Percentiles rank a stretch among this genome's conserved stretches.
phyloP scores from a whole-genome alignment of 352 stramenopile species.

The Globisporangium carolinianum region DNA sequence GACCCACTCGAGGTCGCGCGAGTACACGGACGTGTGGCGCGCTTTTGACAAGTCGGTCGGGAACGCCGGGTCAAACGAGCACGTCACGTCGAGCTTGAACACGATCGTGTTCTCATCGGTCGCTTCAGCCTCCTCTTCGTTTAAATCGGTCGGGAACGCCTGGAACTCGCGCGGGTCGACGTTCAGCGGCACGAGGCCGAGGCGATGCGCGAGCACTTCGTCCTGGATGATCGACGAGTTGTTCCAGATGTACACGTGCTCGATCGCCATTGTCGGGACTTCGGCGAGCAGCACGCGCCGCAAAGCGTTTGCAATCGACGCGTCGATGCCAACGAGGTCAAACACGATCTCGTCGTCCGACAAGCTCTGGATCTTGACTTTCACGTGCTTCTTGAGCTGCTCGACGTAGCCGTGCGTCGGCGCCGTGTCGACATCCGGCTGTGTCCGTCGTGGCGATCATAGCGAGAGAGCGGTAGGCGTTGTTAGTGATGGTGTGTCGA shows the following conservation, averaged over 20 bases:
- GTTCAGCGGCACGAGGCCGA: constrained; percentile 82
- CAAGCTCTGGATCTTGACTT: constrained; percentile 80
- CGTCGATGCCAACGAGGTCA: constrained; percentile 88
- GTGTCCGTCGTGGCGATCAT: neutral
- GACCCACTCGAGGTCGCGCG: constrained; percentile 92
- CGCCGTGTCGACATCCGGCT: constrained; percentile 72
- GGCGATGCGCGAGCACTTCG: constrained; percentile 88
- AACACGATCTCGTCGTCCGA: constrained; percentile 89
- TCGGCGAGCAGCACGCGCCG: constrained; percentile 88
- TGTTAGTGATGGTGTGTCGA: neutral
- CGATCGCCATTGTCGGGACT: constrained; percentile 91
- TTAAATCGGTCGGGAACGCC: constrained; percentile 79
- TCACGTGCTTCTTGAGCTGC: constrained; percentile 77
- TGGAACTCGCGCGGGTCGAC: constrained; percentile 84
- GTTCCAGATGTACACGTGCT: constrained; percentile 93
- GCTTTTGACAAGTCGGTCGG: constrained; percentile 29
- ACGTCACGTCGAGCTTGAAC: constrained; percentile 93
- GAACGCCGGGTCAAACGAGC: constrained; percentile 61
- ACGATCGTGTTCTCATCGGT: constrained; percentile 96
- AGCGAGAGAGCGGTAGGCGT: neutral
- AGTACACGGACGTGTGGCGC: constrained; percentile 75
- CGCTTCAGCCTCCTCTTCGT: constrained; percentile 84
- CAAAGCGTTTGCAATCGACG: constrained; percentile 89
- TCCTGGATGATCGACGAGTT: constrained; percentile 94
- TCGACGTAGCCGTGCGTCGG: constrained; percentile 75